Evolutionary conservation across 2,329 filamentous ascomycete genomes (phyloP).

Genomic region (Alternaria burnsii): DNA sequence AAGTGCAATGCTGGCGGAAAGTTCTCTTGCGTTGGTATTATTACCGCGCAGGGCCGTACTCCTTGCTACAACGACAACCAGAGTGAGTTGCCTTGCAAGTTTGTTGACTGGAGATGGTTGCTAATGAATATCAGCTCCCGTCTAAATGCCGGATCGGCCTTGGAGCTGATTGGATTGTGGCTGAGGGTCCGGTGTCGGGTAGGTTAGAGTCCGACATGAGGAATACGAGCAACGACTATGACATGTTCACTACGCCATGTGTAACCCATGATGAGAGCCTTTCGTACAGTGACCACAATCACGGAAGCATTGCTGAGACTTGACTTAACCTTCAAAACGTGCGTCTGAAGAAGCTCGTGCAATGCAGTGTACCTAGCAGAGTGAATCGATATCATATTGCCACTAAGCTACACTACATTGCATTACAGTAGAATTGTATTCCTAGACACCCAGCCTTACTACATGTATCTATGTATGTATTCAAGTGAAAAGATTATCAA

Average conservation of each 20-base stretch:
- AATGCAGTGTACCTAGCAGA: too few species aligned
- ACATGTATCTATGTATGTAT: too few species aligned
- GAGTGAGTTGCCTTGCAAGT: not conserved
- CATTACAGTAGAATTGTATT: too few species aligned
- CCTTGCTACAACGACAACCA: slow-evolving; percentile 12
- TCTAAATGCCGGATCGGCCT: not conserved
- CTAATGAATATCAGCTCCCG: not conserved
- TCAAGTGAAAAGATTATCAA: too few species aligned
- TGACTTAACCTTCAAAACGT: too few species aligned
- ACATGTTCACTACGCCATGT: not conserved
- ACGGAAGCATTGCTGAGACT: too few species aligned
- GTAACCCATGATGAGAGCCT: not conserved
- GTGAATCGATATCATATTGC: too few species aligned
- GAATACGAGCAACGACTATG: not conserved
- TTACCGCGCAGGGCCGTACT: slow-evolving; percentile 16
- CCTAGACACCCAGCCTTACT: too few species aligned
- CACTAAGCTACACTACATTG: too few species aligned
- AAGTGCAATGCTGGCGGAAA: slow-evolving; percentile 19
- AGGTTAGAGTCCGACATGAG: accelerated
- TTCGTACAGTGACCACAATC: too few species aligned
- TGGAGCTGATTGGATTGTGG: not conserved
- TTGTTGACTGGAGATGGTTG: not conserved
- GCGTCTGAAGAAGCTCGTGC: too few species aligned
- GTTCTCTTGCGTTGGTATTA: slow-evolving; percentile 13
- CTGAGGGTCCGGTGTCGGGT: not conserved